Conservation (phyloP, 108 stramenopile species). For the Skeletonema costatum region DNA sequence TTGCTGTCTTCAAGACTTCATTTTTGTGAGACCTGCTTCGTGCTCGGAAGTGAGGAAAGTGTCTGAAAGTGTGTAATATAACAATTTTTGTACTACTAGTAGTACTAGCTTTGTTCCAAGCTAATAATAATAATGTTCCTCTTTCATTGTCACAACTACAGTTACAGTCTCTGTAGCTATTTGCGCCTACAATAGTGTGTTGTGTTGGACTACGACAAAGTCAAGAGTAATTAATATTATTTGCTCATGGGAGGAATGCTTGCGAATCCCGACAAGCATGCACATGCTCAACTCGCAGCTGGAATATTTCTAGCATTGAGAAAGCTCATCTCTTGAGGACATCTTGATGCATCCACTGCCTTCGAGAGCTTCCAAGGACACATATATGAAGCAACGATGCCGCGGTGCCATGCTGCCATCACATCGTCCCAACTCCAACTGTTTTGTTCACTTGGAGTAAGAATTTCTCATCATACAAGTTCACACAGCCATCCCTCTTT, state of each 20-base stretch:
- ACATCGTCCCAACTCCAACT: conserved; percentile 53
- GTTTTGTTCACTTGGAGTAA: conserved; percentile 61
- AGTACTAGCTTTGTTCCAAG: too few relatives aligned
- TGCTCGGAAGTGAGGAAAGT: background rate
- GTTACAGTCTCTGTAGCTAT: conserved; percentile 31
- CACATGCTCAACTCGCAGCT: conserved; percentile 27
- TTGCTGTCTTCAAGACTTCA: conserved; percentile 59
- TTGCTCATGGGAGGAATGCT: conserved; percentile 27
- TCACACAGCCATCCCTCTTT: conserved; percentile 45
- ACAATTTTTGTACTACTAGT: too few relatives aligned
- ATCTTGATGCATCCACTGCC: conserved; percentile 10
- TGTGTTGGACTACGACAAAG: conserved; percentile 29
- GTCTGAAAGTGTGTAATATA: background rate
- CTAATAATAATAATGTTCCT: too few relatives aligned
- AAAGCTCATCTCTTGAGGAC: conserved; percentile 30
- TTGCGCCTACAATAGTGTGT: conserved; percentile 1
- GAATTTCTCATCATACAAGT: conserved; percentile 60
- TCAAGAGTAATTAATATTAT: conserved; percentile 18
- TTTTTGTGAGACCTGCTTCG: background rate
- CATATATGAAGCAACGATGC: conserved; percentile 60
- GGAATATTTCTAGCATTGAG: conserved; percentile 27
- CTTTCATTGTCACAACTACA: too few relatives aligned
- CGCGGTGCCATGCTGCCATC: conserved; percentile 57
- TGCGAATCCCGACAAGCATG: conserved; percentile 7
- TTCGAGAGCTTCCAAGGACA: conserved; percentile 47